These are phyloP conservation scores for Penicillium sp. DNA, from an alignment of 2,329 filamentous ascomycete species.

Conservation along the genomic window DNA sequence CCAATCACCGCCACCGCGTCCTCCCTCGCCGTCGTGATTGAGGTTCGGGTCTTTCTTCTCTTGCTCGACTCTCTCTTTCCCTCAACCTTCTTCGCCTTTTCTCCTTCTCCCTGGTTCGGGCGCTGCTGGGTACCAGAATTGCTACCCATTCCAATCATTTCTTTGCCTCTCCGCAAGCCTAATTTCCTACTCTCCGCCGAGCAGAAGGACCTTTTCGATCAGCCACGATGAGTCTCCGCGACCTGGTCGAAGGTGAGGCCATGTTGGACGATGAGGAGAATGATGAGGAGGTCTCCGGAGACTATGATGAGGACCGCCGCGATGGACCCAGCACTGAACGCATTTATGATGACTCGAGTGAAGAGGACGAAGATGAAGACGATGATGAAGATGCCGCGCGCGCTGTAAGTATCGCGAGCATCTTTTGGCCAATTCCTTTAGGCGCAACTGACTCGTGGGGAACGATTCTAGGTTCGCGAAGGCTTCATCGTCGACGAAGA, in stretches of 20 bases:
- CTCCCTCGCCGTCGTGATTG: constrained; percentile 28
- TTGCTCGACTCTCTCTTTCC: constrained; percentile 18
- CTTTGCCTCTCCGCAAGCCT: constrained; percentile 5
- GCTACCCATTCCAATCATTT: constrained; percentile 9
- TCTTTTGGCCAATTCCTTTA: not conserved
- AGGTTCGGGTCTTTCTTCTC: constrained; percentile 26
- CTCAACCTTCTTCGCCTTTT: constrained; percentile 6
- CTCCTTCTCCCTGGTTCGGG: constrained; percentile 13
- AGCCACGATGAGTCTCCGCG: constrained; percentile 60
- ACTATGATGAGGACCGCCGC: constrained; percentile 62
- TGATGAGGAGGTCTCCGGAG: constrained; percentile 80
- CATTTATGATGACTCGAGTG: constrained; percentile 78
- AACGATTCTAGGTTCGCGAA: constrained; percentile 70
- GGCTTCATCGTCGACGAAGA: constrained; percentile 97
- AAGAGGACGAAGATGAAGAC: constrained; percentile 90
- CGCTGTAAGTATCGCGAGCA: constrained; percentile 58
- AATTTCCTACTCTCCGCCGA: constrained; percentile 15
- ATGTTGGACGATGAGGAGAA: constrained; percentile 84
- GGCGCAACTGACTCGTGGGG: constrained; percentile 23
- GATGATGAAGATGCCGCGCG: constrained; percentile 85
- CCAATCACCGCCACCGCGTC: constrained; percentile 28
- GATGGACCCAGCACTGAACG: constrained; percentile 45
- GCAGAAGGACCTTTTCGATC: constrained; percentile 25
- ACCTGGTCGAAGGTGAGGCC: constrained; percentile 82
- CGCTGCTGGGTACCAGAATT: constrained; percentile 15